A percentile compares a stretch with the other conserved stretches of the same genome.
Conservation (phyloP, 305 asterid genomes). For the Fraxinus dipetala region DNA sequence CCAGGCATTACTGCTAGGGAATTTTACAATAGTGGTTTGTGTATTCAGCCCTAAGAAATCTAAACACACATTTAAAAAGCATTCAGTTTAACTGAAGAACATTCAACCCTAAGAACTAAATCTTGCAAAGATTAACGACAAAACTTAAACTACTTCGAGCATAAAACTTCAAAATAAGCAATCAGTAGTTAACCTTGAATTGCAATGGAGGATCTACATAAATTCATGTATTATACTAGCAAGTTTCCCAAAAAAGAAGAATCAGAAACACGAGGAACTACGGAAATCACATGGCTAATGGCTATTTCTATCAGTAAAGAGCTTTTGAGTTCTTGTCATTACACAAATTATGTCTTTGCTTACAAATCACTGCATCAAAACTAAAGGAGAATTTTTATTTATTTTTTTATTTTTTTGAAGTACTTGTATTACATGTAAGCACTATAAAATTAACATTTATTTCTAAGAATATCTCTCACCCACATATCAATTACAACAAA, state of each 20-base stretch:
- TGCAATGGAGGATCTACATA: neutral
- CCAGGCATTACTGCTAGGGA: neutral
- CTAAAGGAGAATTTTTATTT: neutral
- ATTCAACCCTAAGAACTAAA: neutral
- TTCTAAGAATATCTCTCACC: neutral
- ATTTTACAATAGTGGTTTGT: neutral
- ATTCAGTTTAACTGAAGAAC: neutral
- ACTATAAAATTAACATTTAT: neutral
- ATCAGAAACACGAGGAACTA: neutral
- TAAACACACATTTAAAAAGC: neutral
- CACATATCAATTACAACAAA: neutral
- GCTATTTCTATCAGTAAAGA: neutral
- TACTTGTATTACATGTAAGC: conserved; percentile 6
- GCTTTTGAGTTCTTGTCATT: neutral
- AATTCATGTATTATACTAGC: neutral
- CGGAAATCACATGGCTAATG: neutral
- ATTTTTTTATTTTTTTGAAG: neutral
- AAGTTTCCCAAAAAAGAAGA: neutral
- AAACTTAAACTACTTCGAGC: neutral
- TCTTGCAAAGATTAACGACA: conserved; percentile 4
- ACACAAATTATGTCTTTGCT: neutral
- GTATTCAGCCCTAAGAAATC: conserved; percentile 6
- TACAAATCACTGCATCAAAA: neutral
- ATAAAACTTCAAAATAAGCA: neutral
- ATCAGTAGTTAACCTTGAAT: neutral